Evolutionary conservation across 768 basidiomycete genomes (phyloP).

Genomic region (Boletus reticulatus): DNA sequence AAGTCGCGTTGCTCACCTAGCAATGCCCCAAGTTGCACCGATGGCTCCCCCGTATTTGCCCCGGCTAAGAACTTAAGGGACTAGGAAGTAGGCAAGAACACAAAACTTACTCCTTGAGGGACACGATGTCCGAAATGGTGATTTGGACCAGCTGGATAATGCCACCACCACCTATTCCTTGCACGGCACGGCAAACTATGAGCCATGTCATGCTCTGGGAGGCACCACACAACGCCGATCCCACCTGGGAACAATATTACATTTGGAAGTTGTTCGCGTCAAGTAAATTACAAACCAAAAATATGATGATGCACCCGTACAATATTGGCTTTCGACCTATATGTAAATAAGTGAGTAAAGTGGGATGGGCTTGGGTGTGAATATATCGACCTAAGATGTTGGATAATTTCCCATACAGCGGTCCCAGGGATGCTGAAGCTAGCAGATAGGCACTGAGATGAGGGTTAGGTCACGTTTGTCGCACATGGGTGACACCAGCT

Average conservation of each 20-base stretch:
- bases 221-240: constrained; percentile 43
- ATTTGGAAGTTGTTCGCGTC: background rate
- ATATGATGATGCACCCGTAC: constrained; percentile 35
- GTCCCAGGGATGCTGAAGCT: constrained; percentile 39
- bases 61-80: constrained; percentile 23
- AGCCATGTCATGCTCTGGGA: constrained; percentile 44
- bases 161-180: constrained; percentile 44
- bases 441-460: constrained; percentile 44
- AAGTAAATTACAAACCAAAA: constrained; percentile 29
- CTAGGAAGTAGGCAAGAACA: background rate
- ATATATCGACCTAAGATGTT: constrained; percentile 35
- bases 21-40: constrained; percentile 41
- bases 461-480: background rate
- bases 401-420: constrained; percentile 49
- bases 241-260: constrained; percentile 22
- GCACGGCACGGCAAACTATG: constrained; percentile 38
- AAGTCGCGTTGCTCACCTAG: constrained; percentile 23
- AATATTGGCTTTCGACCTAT: constrained; percentile 39
- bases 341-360: constrained; percentile 1
- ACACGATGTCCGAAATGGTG: constrained; percentile 39
- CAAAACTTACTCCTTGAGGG: constrained; percentile 30
- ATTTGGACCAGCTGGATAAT: constrained; percentile 38
- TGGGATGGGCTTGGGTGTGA: background rate
- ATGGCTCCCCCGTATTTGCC: constrained; percentile 39
- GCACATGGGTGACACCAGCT: background rate